Evolutionary conservation across 495 filamentous ascomycete genomes (phyloP).

Genomic region (Xylaria grammica): DNA sequence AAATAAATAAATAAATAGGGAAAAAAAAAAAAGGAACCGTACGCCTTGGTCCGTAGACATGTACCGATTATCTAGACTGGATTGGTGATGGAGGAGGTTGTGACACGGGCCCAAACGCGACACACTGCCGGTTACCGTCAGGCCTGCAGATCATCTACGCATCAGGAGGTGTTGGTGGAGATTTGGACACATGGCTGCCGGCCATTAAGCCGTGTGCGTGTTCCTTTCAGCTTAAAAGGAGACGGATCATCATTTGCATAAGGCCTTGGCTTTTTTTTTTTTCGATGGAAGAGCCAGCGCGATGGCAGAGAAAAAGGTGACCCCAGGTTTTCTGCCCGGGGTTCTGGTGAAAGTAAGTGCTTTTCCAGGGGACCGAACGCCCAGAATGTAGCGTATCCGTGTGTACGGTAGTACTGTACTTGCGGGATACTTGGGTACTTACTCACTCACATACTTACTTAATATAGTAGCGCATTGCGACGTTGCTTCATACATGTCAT

Average conservation of each 20-base stretch:
- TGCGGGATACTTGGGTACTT: no score
- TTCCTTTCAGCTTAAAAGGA: not conserved
- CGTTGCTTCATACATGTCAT: not conserved
- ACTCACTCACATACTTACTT: no score
- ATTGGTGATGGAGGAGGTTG: constrained; percentile 3
- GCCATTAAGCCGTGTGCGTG: constrained; percentile 8
- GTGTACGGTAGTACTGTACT: no score
- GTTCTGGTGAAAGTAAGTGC: no score
- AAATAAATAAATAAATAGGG: no score
- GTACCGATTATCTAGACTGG: not conserved
- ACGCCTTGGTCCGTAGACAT: no score
- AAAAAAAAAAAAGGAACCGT: not conserved
- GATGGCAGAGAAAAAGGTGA: not conserved
- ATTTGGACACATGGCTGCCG: constrained; percentile 20
- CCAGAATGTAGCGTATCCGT: no score
- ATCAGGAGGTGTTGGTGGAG: constrained; percentile 12
- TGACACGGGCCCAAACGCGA: constrained; percentile 14
- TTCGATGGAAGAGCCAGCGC: not conserved
- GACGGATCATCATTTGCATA: constrained; percentile 3
- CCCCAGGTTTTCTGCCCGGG: not conserved
- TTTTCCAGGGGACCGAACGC: no score
- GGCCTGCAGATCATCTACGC: constrained; percentile 20
- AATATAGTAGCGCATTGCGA: not conserved
- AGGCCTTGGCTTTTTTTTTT: not conserved
- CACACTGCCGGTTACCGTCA: constrained; percentile 20